Conservation (phyloP, 2,329 filamentous ascomycete species). For the Stagonosporopsis rhizophila region DNA sequence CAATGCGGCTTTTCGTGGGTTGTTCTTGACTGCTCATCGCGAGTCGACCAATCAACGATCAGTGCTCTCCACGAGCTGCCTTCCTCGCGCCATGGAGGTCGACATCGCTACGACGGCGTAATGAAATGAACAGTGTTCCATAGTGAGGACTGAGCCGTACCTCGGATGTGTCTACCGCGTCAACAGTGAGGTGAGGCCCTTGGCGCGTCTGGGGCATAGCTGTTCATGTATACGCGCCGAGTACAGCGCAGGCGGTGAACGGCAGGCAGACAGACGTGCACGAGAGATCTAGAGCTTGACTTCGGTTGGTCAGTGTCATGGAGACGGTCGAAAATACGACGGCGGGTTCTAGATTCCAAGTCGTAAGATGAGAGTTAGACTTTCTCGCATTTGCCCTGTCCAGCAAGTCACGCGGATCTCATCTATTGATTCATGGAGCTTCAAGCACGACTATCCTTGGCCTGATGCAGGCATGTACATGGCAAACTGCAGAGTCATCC, state of each 20-base stretch:
- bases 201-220: conserved; percentile 11
- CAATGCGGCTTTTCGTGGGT: conserved; percentile 31
- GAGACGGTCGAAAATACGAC: not conserved
- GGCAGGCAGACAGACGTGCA: conserved; percentile 15
- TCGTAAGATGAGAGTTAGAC: not conserved
- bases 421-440: too few relatives aligned
- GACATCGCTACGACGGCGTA: conserved; percentile 27
- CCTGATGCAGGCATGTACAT: not conserved
- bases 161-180: conserved; percentile 13
- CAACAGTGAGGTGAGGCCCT: not conserved
- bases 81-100: conserved; percentile 28
- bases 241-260: conserved; percentile 17
- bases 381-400: not conserved
- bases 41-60: conserved; percentile 34
- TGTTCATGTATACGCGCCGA: conserved; percentile 15
- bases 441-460: not conserved
- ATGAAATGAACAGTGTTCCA: conserved; percentile 17
- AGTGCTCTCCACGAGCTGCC: conserved; percentile 36
- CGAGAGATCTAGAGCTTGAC: conserved; percentile 6
- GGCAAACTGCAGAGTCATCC: not conserved
- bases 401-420: not conserved
- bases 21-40: conserved; percentile 20
- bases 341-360: not conserved
- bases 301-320: conserved; percentile 7
- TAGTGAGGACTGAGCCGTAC: conserved; percentile 9